A percentile compares a stretch with the other conserved stretches of the same genome.
phyloP scores from a whole-genome alignment of 2,329 filamentous ascomycete species.

The Fusarium sp. region DNA sequence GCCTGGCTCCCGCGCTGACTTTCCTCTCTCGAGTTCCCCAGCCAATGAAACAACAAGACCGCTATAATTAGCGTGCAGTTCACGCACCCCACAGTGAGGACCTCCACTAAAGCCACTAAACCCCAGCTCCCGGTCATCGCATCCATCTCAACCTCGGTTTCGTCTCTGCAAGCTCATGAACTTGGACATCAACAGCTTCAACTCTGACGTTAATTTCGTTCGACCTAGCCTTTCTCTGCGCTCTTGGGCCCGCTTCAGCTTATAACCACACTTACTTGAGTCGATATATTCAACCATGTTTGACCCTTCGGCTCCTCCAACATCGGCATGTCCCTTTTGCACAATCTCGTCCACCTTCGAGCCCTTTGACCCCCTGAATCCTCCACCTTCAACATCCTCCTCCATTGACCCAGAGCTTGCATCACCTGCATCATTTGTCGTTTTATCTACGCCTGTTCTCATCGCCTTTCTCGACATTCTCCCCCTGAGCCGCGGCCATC shows the following conservation, averaged over 20 bases:
- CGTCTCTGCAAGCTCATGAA: conserved; percentile 24
- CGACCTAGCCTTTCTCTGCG: background rate
- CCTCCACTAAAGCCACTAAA: conserved; percentile 30
- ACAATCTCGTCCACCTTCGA: conserved; percentile 63
- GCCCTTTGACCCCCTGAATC: conserved; percentile 58
- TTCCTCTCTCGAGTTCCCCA: conserved; percentile 6
- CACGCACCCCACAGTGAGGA: conserved; percentile 32
- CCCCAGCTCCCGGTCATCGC: conserved; percentile 22
- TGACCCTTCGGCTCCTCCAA: conserved; percentile 51
- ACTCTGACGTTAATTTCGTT: conserved; percentile 2
- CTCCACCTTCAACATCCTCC: conserved; percentile 53
- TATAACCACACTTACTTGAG: background rate
- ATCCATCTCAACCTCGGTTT: conserved; percentile 31
- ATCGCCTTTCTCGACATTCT: conserved; percentile 94
- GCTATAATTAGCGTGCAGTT: conserved; percentile 17
- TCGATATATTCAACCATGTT: conserved; percentile 43
- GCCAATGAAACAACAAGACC: conserved; percentile 19
- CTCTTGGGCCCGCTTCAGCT: background rate
- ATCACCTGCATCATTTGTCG: conserved; percentile 66
- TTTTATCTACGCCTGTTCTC: conserved; percentile 80
- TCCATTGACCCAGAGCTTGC: conserved; percentile 50
- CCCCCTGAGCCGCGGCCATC: conserved; percentile 84
- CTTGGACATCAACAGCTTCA: conserved; percentile 18
- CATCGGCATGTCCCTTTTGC: conserved; percentile 70
- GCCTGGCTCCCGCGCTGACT: background rate